Evolutionary conservation across 495 filamentous ascomycete genomes (phyloP), one percentile per base, ranked within the genome.

Genomic region (Lasiosphaeriaceae sp.): DNA sequence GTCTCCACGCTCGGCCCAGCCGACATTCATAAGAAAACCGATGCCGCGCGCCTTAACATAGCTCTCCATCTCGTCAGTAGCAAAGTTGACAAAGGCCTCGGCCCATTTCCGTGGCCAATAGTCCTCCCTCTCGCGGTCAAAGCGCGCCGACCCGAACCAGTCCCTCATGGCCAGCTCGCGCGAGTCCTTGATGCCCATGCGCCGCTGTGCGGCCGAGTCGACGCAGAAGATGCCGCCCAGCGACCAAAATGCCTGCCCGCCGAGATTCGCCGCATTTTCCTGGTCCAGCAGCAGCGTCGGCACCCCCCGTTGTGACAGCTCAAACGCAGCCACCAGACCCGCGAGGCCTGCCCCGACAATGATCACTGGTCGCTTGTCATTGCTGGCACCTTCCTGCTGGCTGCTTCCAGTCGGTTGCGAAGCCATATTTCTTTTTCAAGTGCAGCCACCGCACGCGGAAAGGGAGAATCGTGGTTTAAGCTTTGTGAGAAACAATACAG

Each of bases 191-290:
- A 81, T 77, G 50, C 78, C 78, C 64, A 78, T 61, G 43, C 75
- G 74, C 11, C 78, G 71, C 64, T 81, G 78, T 59, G 69, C 63
- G 41, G 76, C 55, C 19, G 73, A 77, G 65, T 80, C 52, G 58
- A 80, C 77, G 60, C 71, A 71, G 71, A 81, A 81, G 35, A 81
- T 55, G 11, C 78, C 78, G 54, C 78, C 78, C 6, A 81, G 69
- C 19, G 78, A 81, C 78, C 78, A 81, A 61, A 80, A 80, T 21
- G 78, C 78, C 60, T 81, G 78, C 5, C 77, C 78, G 51, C 78
- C 78, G 7, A 81, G 64, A 50, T 67, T 76, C 53, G 67, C 62
- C 41, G 64, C 63, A 49, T 72, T 74, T 59, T 81, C 78, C 54
- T 81, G 78, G 69, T 81, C 78, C 37, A 81, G 54, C 41, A 81